Conservation (phyloP, 106 monocot genomes). For the Dendrobium nobile region DNA sequence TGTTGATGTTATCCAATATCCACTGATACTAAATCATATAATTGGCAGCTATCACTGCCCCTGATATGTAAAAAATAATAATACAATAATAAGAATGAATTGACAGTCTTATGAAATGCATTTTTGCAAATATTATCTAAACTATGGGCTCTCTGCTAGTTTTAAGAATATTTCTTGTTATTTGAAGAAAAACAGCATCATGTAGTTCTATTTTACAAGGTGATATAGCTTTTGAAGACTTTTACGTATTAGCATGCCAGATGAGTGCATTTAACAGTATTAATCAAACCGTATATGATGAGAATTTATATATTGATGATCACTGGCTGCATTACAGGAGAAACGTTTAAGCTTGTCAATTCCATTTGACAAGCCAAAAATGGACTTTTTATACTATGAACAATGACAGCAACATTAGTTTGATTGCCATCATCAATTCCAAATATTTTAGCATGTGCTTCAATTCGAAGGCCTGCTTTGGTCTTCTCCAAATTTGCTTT, state of each 20-base stretch:
- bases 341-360: not conserved
- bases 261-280: not conserved
- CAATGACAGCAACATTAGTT: not conserved
- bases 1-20: not conserved
- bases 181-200: not conserved
- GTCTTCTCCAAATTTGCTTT: not conserved
- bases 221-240: not conserved
- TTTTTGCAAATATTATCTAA: not conserved
- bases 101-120: not conserved
- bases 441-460: not conserved
- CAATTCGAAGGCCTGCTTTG: too few relatives aligned
- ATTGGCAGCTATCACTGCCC: too few relatives aligned
- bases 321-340: not conserved
- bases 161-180: not conserved
- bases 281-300: too few relatives aligned
- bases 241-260: not conserved
- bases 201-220: not conserved
- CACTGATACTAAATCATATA: not conserved
- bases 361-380: not conserved
- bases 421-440: not conserved
- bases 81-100: not conserved
- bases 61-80: too few relatives aligned
- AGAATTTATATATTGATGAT: not conserved
- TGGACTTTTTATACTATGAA: not conserved
- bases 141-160: not conserved